Conservation (phyloP, 768 basidiomycete genomes). For the Dendrothele bispora region DNA sequence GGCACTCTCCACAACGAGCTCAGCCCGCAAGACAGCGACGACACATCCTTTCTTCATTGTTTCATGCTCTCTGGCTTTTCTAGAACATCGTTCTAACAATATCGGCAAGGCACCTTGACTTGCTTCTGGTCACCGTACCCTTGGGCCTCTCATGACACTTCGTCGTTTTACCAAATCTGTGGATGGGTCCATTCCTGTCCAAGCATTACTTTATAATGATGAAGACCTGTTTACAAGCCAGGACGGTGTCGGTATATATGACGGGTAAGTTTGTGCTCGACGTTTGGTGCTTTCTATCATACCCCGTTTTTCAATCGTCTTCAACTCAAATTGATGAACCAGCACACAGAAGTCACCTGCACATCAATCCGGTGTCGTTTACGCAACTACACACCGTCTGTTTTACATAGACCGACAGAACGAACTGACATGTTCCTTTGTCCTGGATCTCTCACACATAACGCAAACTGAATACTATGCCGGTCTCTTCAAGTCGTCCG, state of each 20-base stretch:
- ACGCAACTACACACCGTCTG: conserved; percentile 81
- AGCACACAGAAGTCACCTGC: conserved; percentile 82
- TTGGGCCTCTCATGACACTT: no score
- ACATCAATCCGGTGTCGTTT: conserved; percentile 72
- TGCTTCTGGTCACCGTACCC: no score
- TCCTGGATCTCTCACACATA: conserved; percentile 63
- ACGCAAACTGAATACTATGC: conserved; percentile 84
- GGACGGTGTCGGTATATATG: conserved; percentile 86
- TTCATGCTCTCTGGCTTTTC: no score
- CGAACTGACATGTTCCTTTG: conserved; percentile 58
- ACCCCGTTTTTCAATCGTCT: conserved; percentile 2
- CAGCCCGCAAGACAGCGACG: no score
- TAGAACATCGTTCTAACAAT: no score
- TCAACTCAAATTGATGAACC: conserved; percentile 28
- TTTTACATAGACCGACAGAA: conserved; percentile 70
- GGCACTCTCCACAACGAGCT: no score
- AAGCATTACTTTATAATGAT: conserved; percentile 75
- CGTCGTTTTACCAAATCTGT: conserved; percentile 54
- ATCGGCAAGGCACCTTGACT: no score
- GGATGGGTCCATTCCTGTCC: conserved; percentile 78
- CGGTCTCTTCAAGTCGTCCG: conserved; percentile 84
- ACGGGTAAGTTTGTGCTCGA: conserved; percentile 64
- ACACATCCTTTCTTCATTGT: no score
- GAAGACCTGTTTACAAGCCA: conserved; percentile 76
- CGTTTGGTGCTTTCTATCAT: not conserved